phyloP scores from a whole-genome alignment of 805 yeast genomes.

The Debaryomyces tyrocola region DNA sequence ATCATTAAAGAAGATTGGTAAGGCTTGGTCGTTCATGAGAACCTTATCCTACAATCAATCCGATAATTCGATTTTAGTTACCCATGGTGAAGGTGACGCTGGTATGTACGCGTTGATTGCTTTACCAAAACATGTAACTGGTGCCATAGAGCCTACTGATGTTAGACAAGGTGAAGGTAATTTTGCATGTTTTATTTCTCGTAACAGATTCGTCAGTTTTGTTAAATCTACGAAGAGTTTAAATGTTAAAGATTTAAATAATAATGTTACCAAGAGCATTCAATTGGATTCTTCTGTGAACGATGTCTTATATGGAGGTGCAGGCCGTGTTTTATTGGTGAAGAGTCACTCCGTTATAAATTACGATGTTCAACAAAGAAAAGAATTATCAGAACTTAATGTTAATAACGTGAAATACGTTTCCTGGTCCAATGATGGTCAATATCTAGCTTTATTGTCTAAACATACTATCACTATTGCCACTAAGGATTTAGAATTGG shows the following conservation, averaged over 20 bases:
- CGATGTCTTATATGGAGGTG: conserved; percentile 75
- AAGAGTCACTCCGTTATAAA: conserved; percentile 72
- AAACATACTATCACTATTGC: conserved; percentile 93
- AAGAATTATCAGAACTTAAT: conserved; percentile 64
- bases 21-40: conserved; percentile 82
- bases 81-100: conserved; percentile 69
- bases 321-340: conserved; percentile 79
- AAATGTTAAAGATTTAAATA: conserved; percentile 80
- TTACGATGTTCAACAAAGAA: conserved; percentile 92
- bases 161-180: conserved; percentile 77
- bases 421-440: conserved; percentile 85
- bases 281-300: conserved; percentile 65
- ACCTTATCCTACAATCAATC: conserved; percentile 88
- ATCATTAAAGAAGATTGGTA: conserved; percentile 81
- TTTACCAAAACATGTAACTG: conserved; percentile 83
- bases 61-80: conserved; percentile 81
- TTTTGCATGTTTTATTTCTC: conserved; percentile 87
- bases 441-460: conserved; percentile 80
- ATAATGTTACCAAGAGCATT: conserved; percentile 78
- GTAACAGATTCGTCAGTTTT: conserved; percentile 90
- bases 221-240: conserved; percentile 62
- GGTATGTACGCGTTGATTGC: conserved; percentile 72
- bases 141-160: conserved; percentile 91
- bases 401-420: conserved; percentile 84
- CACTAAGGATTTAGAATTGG: conserved; percentile 69